Conservation (phyloP, 805 yeast genomes). For the Kuraishia hungarica region DNA sequence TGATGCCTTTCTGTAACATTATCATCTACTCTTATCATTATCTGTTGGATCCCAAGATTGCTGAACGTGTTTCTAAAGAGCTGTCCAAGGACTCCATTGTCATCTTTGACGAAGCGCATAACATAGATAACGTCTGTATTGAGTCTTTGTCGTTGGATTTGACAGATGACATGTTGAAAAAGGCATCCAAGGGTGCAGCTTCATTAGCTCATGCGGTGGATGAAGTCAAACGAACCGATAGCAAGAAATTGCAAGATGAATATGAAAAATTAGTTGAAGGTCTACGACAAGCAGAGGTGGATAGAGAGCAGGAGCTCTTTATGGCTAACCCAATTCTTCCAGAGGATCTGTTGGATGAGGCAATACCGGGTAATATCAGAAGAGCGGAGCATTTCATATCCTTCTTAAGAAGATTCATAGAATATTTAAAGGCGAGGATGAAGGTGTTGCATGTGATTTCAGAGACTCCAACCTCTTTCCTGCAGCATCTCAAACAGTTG, state of each 20-base stretch:
- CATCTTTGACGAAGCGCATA: slow-evolving; percentile 97
- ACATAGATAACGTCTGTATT: slow-evolving; percentile 96
- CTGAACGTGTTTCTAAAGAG: slow-evolving; percentile 90
- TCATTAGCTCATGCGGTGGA: slow-evolving; percentile 75
- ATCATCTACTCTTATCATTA: slow-evolving; percentile 96
- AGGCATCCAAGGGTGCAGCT: slow-evolving; percentile 83
- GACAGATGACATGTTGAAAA: slow-evolving; percentile 80
- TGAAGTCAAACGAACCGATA: slow-evolving; percentile 74
- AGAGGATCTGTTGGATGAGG: slow-evolving; percentile 78
- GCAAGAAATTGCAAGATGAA: slow-evolving; percentile 79
- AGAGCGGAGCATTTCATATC: slow-evolving; percentile 96
- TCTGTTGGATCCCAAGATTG: slow-evolving; percentile 91
- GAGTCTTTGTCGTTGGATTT: slow-evolving; percentile 88
- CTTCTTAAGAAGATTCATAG: slow-evolving; percentile 85
- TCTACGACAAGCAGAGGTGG: slow-evolving; percentile 68
- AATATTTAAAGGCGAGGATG: slow-evolving; percentile 93
- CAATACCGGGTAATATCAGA: slow-evolving; percentile 94
- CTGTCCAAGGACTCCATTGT: slow-evolving; percentile 88
- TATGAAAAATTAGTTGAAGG: slow-evolving; percentile 90
- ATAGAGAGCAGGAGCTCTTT: slow-evolving; percentile 53
- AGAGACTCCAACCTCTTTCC: slow-evolving; percentile 92
- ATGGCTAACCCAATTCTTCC: slow-evolving; percentile 87
- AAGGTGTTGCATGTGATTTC: slow-evolving; percentile 94
- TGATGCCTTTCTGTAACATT: slow-evolving; percentile 91
- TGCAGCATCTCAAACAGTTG: slow-evolving; percentile 86